Conservation (phyloP, 805 yeast genomes). For the Hanseniaspora mollemarum region DNA sequence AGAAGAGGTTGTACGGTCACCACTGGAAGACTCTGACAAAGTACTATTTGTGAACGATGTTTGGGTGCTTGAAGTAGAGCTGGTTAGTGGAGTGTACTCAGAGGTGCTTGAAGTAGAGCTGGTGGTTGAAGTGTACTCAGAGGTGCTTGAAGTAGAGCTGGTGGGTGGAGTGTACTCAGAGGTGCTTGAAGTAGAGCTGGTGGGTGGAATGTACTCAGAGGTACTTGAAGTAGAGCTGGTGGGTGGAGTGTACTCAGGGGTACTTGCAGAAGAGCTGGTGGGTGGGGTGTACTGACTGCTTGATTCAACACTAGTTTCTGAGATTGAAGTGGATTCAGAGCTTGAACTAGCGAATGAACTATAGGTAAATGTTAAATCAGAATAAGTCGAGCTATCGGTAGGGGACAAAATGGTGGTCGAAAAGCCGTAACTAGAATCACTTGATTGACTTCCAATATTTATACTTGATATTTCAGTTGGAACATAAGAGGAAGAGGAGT, state of each 20-base stretch:
- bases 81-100: background rate
- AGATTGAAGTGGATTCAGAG: too few relatives aligned
- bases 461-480: background rate
- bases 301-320: too few relatives aligned
- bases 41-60: too few relatives aligned
- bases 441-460: background rate
- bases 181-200: background rate
- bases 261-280: constrained; percentile 4
- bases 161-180: constrained; percentile 16
- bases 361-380: too few relatives aligned
- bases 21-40: too few relatives aligned
- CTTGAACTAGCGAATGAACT: background rate
- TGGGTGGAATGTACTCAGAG: constrained; percentile 9
- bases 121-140: background rate
- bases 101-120: too few relatives aligned
- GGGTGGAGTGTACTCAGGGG: background rate
- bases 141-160: background rate
- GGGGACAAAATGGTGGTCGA: background rate
- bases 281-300: background rate
- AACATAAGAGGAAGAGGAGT: background rate
- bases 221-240: constrained; percentile 11
- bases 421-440: too few relatives aligned
- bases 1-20: background rate
- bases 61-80: background rate
- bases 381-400: background rate